A percentile compares a stretch with the other conserved stretches of the same genome.
phyloP scores from a whole-genome alignment of 2,329 filamentous ascomycete genomes.

The Fusarium austroafricanum region DNA sequence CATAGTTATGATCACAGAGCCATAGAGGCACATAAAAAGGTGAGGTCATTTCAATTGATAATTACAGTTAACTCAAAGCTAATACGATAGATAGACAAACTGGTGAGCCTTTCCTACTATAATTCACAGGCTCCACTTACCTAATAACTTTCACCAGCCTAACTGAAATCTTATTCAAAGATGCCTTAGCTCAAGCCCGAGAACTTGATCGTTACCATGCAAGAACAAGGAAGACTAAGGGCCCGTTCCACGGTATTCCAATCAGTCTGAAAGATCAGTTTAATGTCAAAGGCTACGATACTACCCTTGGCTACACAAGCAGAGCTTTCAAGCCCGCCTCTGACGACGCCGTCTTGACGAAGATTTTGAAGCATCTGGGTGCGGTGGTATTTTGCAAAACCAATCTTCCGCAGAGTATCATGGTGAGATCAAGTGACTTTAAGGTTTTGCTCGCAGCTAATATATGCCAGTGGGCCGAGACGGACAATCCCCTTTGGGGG shows the following conservation, averaged over 20 bases:
- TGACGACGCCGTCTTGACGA: constrained; percentile 61
- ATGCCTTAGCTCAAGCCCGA: constrained; percentile 30
- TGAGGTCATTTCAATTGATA: fast-evolving
- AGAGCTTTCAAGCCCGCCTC: constrained; percentile 60
- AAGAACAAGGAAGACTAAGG: neutral
- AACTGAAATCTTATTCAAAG: constrained; percentile 35
- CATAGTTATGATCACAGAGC: neutral
- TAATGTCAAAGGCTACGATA: constrained; percentile 67
- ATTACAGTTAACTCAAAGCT: neutral
- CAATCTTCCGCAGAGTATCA: constrained; percentile 33
- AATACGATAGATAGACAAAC: constrained; percentile 6
- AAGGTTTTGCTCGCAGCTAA: fast-evolving
- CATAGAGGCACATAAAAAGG: constrained; percentile 19
- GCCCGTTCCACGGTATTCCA: constrained; percentile 41
- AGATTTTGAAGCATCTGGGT: constrained; percentile 61
- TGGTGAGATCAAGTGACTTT: neutral
- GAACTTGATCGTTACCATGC: constrained; percentile 20
- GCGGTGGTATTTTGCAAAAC: constrained; percentile 60
- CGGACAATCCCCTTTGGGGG: constrained; percentile 48
- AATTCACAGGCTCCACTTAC: fast-evolving
- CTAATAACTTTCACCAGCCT: neutral
- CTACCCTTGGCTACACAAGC: constrained; percentile 68
- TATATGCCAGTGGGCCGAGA: constrained; percentile 32
- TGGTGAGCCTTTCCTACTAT: neutral
- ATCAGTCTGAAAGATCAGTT: constrained; percentile 67